phyloP scores from a whole-genome alignment of 306 rosid genomes.

The Canavalia gladiata region DNA sequence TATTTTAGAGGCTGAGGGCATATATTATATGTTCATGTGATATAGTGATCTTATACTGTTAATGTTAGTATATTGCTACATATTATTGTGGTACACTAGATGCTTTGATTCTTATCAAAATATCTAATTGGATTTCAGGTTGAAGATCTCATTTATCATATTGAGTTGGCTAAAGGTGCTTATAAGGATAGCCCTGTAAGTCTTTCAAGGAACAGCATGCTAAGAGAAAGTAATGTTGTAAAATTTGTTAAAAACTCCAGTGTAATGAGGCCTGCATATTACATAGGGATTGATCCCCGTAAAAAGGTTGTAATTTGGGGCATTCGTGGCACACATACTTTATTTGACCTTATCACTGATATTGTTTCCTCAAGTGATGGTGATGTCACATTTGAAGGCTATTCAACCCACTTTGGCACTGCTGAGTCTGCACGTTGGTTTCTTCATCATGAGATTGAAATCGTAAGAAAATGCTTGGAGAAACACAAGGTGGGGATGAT shows the following conservation, averaged over 20 bases:
- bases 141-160: slow-evolving; percentile 84
- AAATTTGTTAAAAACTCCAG: slow-evolving; percentile 83
- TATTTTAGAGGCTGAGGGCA: slow-evolving; percentile 40
- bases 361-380: slow-evolving; percentile 74
- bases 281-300: slow-evolving; percentile 80
- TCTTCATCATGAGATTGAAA: slow-evolving; percentile 78
- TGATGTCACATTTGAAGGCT: slow-evolving; percentile 88
- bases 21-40: slow-evolving; percentile 31
- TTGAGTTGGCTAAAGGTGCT: slow-evolving; percentile 86
- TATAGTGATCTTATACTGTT: slow-evolving; percentile 37
- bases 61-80: slow-evolving; percentile 19
- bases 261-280: slow-evolving; percentile 94
- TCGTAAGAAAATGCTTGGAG: slow-evolving; percentile 70
- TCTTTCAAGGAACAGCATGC: slow-evolving; percentile 88
- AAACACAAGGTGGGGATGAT: slow-evolving; percentile 75
- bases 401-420: slow-evolving; percentile 91
- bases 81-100: slow-evolving; percentile 7
- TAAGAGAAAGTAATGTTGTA: slow-evolving; percentile 83
- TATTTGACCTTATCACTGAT: slow-evolving; percentile 93
- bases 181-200: slow-evolving; percentile 68
- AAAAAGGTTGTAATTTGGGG: slow-evolving; percentile 84
- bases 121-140: slow-evolving; percentile 70
- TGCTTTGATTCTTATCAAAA: slow-evolving; percentile 46
- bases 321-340: slow-evolving; percentile 92
- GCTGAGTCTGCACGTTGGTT: slow-evolving; percentile 97